Percentiles rank a stretch among this genome's conserved stretches.
Evolutionary conservation across 2,329 filamentous ascomycete genomes (phyloP).

Genomic region (Cladosporium colombiae): DNA sequence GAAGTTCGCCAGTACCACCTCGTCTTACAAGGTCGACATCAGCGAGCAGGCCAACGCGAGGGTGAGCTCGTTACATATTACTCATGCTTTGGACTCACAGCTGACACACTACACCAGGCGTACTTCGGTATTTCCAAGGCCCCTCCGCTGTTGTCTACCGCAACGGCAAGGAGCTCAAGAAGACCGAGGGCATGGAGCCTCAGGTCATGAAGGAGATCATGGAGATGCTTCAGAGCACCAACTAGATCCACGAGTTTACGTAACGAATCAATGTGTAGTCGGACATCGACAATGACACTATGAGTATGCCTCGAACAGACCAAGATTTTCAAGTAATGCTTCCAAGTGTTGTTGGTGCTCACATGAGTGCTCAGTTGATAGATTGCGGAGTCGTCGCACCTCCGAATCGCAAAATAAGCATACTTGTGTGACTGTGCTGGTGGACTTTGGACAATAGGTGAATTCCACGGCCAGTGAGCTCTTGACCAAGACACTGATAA

Average conservation of each 20-base stretch:
- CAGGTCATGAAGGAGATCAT: conserved; percentile 29
- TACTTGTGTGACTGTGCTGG: neutral
- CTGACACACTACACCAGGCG: conserved; percentile 20
- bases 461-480: neutral
- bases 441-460: neutral
- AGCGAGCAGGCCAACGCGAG: conserved; percentile 28
- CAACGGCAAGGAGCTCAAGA: conserved; percentile 35
- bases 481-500: neutral
- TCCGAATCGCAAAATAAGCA: neutral
- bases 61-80: conserved; percentile 17
- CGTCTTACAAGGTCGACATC: conserved; percentile 35
- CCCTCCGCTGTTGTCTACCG: conserved; percentile 36
- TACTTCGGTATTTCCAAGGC: conserved; percentile 29
- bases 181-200: conserved; percentile 30
- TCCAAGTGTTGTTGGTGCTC: neutral
- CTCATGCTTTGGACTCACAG: neutral
- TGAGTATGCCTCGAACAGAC: neutral
- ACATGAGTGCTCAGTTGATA: neutral
- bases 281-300: neutral
- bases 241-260: neutral
- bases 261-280: neutral
- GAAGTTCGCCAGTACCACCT: conserved; percentile 32
- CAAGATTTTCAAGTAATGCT: neutral
- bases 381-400: neutral
- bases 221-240: conserved; percentile 22